These are phyloP conservation scores for Blastocystis sp. DNA, from an alignment of 352 stramenopile genomes.

Conservation along the genomic window DNA sequence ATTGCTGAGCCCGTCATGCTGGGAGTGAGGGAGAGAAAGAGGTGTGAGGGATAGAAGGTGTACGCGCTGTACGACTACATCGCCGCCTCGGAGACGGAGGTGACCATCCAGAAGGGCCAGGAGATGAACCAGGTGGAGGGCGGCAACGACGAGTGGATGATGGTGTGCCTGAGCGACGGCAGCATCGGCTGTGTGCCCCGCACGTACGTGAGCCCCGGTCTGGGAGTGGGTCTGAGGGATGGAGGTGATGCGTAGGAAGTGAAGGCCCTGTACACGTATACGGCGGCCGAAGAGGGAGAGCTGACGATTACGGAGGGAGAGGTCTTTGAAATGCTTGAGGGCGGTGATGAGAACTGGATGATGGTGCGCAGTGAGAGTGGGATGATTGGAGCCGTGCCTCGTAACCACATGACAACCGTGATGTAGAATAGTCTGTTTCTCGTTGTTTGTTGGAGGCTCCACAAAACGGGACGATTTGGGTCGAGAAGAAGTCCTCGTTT, in stretches of 20 bases:
- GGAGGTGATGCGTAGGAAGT: background rate
- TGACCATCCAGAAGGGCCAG: conserved; percentile 29
- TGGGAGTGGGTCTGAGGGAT: background rate
- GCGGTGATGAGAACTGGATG: conserved; percentile 5
- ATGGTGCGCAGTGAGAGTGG: conserved; percentile 13
- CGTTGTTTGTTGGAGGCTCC: background rate
- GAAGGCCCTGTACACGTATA: conserved; percentile 5
- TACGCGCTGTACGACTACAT: conserved; percentile 38
- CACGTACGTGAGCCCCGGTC: conserved; percentile 5
- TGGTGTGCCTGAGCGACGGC: conserved; percentile 1
- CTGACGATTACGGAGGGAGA: conserved; percentile 14
- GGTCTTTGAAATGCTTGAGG: background rate
- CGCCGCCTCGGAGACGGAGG: background rate
- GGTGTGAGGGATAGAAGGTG: background rate
- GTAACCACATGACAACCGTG: background rate
- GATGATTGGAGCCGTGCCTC: background rate
- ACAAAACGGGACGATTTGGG: background rate
- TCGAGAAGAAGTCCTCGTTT: background rate
- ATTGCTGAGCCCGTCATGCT: background rate
- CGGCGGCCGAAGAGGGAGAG: background rate
- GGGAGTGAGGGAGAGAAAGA: background rate
- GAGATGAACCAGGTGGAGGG: conserved; percentile 10
- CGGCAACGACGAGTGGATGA: conserved; percentile 42
- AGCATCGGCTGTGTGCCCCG: conserved; percentile 32
- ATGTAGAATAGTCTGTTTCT: background rate